Conservation (phyloP, 1,284 basidiomycete species). For the Rhodotorula sp. region DNA sequence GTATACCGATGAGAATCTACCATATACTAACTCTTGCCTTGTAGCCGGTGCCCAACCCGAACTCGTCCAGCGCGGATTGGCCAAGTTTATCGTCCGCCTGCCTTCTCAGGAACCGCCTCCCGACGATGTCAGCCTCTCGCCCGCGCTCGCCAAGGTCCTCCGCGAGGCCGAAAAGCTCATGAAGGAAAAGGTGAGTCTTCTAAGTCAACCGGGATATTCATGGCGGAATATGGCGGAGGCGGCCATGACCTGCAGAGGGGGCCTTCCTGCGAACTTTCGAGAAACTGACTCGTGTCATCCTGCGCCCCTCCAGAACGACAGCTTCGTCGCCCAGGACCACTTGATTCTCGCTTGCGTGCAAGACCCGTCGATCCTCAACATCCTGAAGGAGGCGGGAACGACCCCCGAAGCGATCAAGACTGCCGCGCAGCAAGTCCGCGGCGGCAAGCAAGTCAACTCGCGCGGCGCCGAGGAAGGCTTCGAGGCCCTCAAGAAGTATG, state of each 20-base stretch:
- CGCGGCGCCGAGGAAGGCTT: conserved; percentile 83
- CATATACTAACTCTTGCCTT: conserved; percentile 21
- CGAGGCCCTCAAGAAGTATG: conserved; percentile 62
- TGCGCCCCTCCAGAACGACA: conserved; percentile 62
- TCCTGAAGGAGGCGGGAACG: conserved; percentile 73
- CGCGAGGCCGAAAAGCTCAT: conserved; percentile 76
- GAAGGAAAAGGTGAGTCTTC: conserved; percentile 64
- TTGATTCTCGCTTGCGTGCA: conserved; percentile 72
- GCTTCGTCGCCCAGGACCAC: conserved; percentile 89
- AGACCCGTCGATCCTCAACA: conserved; percentile 62
- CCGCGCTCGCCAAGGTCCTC: conserved; percentile 65
- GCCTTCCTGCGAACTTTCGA: no score
- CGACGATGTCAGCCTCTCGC: conserved; percentile 68
- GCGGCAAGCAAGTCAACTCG: conserved; percentile 76
- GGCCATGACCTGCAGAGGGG: no score
- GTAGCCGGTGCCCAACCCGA: conserved; percentile 44
- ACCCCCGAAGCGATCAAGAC: conserved; percentile 73
- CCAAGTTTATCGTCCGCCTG: conserved; percentile 52
- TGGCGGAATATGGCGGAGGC: no score
- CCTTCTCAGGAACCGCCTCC: conserved; percentile 83
- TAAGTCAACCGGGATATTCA: background rate
- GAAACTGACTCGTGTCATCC: background rate
- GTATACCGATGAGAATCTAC: background rate
- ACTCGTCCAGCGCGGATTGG: conserved; percentile 41
- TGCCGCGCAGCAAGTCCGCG: conserved; percentile 74